These are phyloP conservation scores for Allantophomopsis cytisporea DNA, from an alignment of 2,329 filamentous ascomycete species.

Conservation along the genomic window DNA sequence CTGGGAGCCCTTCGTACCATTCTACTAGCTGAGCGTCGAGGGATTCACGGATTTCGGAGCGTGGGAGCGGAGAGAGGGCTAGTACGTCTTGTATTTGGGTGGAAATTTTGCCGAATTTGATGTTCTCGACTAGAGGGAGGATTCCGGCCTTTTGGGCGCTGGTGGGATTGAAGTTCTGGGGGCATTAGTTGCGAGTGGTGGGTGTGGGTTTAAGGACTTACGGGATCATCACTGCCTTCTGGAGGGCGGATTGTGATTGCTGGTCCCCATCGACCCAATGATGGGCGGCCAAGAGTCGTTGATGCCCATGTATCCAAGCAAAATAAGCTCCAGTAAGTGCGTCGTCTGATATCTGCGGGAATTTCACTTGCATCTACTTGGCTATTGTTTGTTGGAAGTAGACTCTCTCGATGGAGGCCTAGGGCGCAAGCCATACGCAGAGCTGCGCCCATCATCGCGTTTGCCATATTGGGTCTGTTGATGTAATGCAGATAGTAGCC, in stretches of 20 bases:
- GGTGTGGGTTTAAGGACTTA: conserved; percentile 6
- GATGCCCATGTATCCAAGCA: conserved; percentile 64
- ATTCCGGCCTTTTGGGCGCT: conserved; percentile 47
- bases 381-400: conserved; percentile 14
- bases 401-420: conserved; percentile 53
- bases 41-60: conserved; percentile 49
- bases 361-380: conserved; percentile 10
- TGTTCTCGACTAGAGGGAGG: conserved; percentile 61
- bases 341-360: conserved; percentile 45
- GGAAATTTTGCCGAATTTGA: conserved; percentile 67
- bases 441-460: conserved; percentile 57
- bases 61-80: conserved; percentile 53
- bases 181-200: conserved; percentile 3
- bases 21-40: conserved; percentile 55
- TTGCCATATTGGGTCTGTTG: conserved; percentile 65
- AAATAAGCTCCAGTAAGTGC: conserved; percentile 66
- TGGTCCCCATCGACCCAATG: conserved; percentile 51
- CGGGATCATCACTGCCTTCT: conserved; percentile 22
- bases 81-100: conserved; percentile 67
- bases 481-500: conserved; percentile 70
- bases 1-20: conserved; percentile 61
- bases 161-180: conserved; percentile 23
- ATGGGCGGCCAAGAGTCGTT: conserved; percentile 57
- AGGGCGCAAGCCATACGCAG: conserved; percentile 63
- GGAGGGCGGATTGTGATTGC: conserved; percentile 55